These are phyloP conservation scores for Byssothecium circinans DNA, from an alignment of 2,329 filamentous ascomycete genomes.

Conservation along the genomic window DNA sequence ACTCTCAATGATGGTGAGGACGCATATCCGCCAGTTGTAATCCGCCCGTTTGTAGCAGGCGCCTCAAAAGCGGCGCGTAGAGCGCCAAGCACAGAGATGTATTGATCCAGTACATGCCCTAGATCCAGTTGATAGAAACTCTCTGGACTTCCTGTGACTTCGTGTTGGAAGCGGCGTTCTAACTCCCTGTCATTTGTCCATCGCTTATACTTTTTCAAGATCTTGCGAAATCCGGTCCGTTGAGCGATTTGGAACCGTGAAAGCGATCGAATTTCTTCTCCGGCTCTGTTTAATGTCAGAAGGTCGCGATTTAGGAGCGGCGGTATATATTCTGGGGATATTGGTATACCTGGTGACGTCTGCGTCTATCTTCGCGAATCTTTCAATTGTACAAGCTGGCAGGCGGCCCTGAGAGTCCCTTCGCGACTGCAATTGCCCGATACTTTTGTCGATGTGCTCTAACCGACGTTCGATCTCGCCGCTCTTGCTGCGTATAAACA, in stretches of 20 bases:
- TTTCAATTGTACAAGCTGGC: slow-evolving; percentile 50
- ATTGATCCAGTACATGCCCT: slow-evolving; percentile 52
- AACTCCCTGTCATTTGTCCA: slow-evolving; percentile 76
- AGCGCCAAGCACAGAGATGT: slow-evolving; percentile 50
- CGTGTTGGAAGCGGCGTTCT: slow-evolving; percentile 65
- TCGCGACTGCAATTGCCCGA: slow-evolving; percentile 34
- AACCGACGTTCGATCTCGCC: slow-evolving; percentile 74
- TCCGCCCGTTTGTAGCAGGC: slow-evolving; percentile 18
- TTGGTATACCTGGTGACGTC: slow-evolving; percentile 49
- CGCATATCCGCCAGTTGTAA: slow-evolving; percentile 16
- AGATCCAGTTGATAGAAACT: slow-evolving; percentile 73
- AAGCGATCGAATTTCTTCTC: slow-evolving; percentile 70
- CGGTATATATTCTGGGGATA: neutral
- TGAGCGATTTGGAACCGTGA: slow-evolving; percentile 74
- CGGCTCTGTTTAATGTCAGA: slow-evolving; percentile 52
- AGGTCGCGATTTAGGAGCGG: too few species aligned
- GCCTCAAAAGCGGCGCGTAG: slow-evolving; percentile 50
- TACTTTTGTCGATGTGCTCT: slow-evolving; percentile 45
- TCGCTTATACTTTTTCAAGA: slow-evolving; percentile 85
- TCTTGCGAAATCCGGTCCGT: slow-evolving; percentile 75
- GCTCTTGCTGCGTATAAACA: slow-evolving; percentile 79
- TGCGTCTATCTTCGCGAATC: slow-evolving; percentile 54
- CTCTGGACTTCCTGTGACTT: slow-evolving; percentile 66
- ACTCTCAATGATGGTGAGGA: slow-evolving; percentile 40
- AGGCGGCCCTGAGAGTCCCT: slow-evolving; percentile 28